A percentile compares a stretch with the other conserved stretches of the same genome.
These are phyloP conservation scores for Macrocybe gigantea DNA, from an alignment of 768 basidiomycete species.

Conservation along the genomic window DNA sequence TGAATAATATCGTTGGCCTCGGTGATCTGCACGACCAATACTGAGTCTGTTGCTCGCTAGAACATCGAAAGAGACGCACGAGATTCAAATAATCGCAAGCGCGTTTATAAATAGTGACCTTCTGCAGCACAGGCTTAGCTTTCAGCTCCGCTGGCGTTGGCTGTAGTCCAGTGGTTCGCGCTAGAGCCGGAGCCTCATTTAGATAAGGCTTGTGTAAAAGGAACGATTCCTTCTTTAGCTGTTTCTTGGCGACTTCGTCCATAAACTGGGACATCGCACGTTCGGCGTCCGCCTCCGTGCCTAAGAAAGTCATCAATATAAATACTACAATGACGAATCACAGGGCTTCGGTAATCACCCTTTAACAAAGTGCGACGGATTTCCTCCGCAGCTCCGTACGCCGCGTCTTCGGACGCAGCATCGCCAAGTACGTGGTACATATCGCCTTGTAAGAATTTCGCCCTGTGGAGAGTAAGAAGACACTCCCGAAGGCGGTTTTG, in stretches of 20 bases:
- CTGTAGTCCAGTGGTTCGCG: conserved; percentile 1
- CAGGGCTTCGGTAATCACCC: conserved; percentile 27
- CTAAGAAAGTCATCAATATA: conserved; percentile 24
- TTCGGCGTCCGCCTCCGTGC: conserved; percentile 53
- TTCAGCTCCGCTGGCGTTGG: conserved; percentile 9
- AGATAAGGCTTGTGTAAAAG: conserved; percentile 41
- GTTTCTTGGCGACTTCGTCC: conserved; percentile 34
- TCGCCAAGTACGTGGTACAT: conserved; percentile 66
- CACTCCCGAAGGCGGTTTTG: conserved; percentile 63
- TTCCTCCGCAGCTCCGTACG: conserved; percentile 65
- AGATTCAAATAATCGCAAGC: too few species aligned
- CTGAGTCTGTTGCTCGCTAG: too few species aligned
- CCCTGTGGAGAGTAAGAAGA: conserved; percentile 59
- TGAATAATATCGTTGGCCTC: conserved; percentile 66
- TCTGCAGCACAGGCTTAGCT: conserved; percentile 8
- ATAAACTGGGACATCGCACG: conserved; percentile 49
- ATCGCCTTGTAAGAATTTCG: conserved; percentile 81
- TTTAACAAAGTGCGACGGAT: conserved; percentile 62
- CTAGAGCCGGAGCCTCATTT: conserved; percentile 42
- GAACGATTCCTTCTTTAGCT: conserved; percentile 42
- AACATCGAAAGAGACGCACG: too few species aligned
- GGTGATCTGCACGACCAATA: conserved; percentile 39
- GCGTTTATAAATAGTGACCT: conserved; percentile 2
- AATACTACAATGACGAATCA: neutral
- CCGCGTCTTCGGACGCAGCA: conserved; percentile 45